A percentile compares a stretch with the other conserved stretches of the same genome.
phyloP scores from a whole-genome alignment of 1,139 yeast genomes.

The Saccharomyces hybrid region DNA sequence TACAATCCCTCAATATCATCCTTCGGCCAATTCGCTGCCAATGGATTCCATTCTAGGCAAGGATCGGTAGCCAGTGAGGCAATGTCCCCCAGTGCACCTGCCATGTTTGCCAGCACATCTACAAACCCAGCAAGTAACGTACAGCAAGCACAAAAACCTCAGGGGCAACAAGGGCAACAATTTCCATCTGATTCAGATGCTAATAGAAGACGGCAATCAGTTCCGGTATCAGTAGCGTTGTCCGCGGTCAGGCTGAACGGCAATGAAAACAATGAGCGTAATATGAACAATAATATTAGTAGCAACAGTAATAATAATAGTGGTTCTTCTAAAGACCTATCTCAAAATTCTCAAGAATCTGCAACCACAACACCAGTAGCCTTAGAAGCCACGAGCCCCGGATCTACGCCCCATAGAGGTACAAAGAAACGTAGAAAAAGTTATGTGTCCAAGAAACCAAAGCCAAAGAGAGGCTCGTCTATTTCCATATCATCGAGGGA shows the following conservation, averaged over 20 bases:
- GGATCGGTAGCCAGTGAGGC: slow-evolving; percentile 27
- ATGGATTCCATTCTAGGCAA: slow-evolving; percentile 25
- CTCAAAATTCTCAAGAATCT: not conserved
- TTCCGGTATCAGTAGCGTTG: not conserved
- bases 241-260: not conserved
- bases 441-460: not conserved
- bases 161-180: not conserved
- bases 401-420: slow-evolving; percentile 1
- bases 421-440: slow-evolving; percentile 3
- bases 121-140: slow-evolving; percentile 5
- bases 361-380: not conserved
- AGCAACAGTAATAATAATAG: not conserved
- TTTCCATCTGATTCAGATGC: slow-evolving; percentile 5
- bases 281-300: slow-evolving; percentile 1
- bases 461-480: slow-evolving; percentile 1
- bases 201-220: not conserved
- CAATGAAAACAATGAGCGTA: not conserved
- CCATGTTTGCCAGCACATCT: slow-evolving; percentile 7
- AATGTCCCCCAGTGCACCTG: slow-evolving; percentile 26
- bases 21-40: slow-evolving; percentile 21
- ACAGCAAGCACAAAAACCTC: not conserved
- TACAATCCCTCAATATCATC: slow-evolving; percentile 12
- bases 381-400: not conserved
- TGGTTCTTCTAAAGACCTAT: not conserved
- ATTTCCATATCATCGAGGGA: slow-evolving; percentile 11